These are phyloP conservation scores for Globomyces pollinis-pini DNA, from an alignment of 192 early-diverging fungal species.

Conservation along the genomic window DNA sequence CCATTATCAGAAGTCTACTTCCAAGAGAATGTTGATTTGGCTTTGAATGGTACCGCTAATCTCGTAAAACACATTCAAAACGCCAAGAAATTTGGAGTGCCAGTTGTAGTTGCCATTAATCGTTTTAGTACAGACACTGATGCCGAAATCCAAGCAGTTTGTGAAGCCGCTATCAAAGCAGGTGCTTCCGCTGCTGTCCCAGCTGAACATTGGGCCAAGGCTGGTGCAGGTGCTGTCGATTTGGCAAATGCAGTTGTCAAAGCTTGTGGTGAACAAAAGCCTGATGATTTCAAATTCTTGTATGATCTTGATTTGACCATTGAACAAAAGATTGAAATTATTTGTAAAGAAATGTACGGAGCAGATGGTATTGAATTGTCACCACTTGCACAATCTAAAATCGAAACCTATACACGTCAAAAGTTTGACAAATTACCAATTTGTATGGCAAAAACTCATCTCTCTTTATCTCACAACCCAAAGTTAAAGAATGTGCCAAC, in stretches of 20 bases:
- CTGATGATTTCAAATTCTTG: constrained; percentile 69
- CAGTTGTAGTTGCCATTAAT: constrained; percentile 90
- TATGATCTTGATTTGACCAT: constrained; percentile 77
- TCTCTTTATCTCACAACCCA: constrained; percentile 87
- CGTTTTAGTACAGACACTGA: constrained; percentile 78
- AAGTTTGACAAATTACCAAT: constrained; percentile 87
- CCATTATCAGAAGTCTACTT: constrained; percentile 85
- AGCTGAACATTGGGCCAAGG: constrained; percentile 92
- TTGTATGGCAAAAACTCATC: constrained; percentile 99
- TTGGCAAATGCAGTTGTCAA: constrained; percentile 77
- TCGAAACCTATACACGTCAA: constrained; percentile 71
- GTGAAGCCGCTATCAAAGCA: constrained; percentile 61
- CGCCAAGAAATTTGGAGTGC: constrained; percentile 77
- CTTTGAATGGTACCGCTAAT: constrained; percentile 79
- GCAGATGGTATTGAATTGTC: constrained; percentile 84
- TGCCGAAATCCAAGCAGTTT: constrained; percentile 78
- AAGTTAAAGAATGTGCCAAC: constrained; percentile 87
- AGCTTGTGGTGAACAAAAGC: constrained; percentile 40
- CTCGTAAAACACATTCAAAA: constrained; percentile 88
- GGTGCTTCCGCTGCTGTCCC: constrained; percentile 82
- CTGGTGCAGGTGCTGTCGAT: constrained; percentile 81
- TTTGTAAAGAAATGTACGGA: constrained; percentile 90
- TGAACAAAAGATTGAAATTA: constrained; percentile 84
- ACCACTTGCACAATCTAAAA: constrained; percentile 79
- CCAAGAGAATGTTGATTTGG: constrained; percentile 77